Percentiles rank a stretch among this genome's conserved stretches.
These are phyloP conservation scores for Magnusiomyces fungicola DNA, from an alignment of 1,139 yeast genomes.

Conservation along the genomic window DNA sequence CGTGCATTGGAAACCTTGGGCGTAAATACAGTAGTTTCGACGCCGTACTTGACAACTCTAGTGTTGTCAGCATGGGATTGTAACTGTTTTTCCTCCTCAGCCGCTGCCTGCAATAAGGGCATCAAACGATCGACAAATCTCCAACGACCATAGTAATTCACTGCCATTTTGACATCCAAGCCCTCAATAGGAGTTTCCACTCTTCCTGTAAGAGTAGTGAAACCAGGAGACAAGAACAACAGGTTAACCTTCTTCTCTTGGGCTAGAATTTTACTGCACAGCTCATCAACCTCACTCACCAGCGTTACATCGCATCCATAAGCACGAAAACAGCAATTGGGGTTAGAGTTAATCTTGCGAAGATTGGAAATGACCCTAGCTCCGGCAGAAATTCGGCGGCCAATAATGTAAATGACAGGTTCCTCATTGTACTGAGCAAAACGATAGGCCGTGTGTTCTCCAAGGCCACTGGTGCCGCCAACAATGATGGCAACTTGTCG, in stretches of 20 bases:
- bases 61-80: conserved; percentile 18
- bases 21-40: background rate
- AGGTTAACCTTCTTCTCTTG: conserved; percentile 27
- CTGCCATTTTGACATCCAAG: conserved; percentile 24
- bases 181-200: conserved; percentile 28
- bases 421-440: conserved; percentile 25
- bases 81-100: conserved; percentile 16
- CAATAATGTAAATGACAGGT: conserved; percentile 31
- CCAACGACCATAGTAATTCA: conserved; percentile 30
- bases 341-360: conserved; percentile 21
- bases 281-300: conserved; percentile 23
- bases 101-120: conserved; percentile 25
- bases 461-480: conserved; percentile 32
- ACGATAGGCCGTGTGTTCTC: conserved; percentile 27
- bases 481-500: conserved; percentile 28
- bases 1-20: conserved; percentile 19
- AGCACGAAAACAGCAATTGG: conserved; percentile 22
- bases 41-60: background rate
- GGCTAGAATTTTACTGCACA: conserved; percentile 18
- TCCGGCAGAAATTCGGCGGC: conserved; percentile 26
- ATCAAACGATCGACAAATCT: conserved; percentile 22
- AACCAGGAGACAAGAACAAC: conserved; percentile 26
- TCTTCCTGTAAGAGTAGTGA: conserved; percentile 20
- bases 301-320: conserved; percentile 24
- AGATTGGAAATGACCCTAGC: conserved; percentile 20